Percentiles rank a stretch among this genome's conserved stretches.
These are phyloP conservation scores for Zychaea mexicana DNA, from an alignment of 371 early-diverging fungal species.

Conservation along the genomic window DNA sequence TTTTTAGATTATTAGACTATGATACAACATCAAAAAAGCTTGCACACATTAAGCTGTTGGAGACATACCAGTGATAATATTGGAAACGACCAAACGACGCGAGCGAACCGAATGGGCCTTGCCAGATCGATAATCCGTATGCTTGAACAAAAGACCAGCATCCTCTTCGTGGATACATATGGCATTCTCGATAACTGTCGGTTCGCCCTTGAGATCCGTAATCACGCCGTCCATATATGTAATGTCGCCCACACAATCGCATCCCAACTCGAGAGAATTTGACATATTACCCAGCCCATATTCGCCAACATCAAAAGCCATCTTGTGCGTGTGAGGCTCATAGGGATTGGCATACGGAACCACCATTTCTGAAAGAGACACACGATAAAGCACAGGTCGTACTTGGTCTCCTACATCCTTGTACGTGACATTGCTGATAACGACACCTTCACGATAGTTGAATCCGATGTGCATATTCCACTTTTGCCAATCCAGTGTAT, in stretches of 20 bases:
- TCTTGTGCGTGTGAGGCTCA: constrained; percentile 41
- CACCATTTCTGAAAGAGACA: constrained; percentile 51
- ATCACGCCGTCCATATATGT: constrained; percentile 48
- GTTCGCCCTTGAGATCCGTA: constrained; percentile 40
- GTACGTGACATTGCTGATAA: constrained; percentile 45
- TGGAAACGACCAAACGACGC: constrained; percentile 50
- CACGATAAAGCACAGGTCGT: constrained; percentile 44
- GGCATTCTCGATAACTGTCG: constrained; percentile 45
- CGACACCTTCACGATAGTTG: constrained; percentile 54
- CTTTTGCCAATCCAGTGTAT: constrained; percentile 52
- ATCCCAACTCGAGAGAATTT: constrained; percentile 46
- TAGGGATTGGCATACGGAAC: constrained; percentile 55
- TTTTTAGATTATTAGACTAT: background rate
- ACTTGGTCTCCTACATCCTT: constrained; percentile 37
- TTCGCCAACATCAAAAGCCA: constrained; percentile 58
- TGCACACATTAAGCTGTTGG: background rate
- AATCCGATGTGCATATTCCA: constrained; percentile 49
- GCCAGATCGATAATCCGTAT: constrained; percentile 48
- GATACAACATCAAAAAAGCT: constrained; percentile 1
- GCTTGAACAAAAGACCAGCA: constrained; percentile 48
- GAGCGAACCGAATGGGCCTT: constrained; percentile 45
- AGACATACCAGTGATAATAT: constrained; percentile 56
- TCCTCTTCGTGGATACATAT: constrained; percentile 59
- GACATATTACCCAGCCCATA: constrained; percentile 46
- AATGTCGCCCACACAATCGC: constrained; percentile 55